Evolutionary conservation across 2,329 filamentous ascomycete species (phyloP), one percentile per base, ranked within the genome.

Genomic region (Parascedosporium putredinis): DNA sequence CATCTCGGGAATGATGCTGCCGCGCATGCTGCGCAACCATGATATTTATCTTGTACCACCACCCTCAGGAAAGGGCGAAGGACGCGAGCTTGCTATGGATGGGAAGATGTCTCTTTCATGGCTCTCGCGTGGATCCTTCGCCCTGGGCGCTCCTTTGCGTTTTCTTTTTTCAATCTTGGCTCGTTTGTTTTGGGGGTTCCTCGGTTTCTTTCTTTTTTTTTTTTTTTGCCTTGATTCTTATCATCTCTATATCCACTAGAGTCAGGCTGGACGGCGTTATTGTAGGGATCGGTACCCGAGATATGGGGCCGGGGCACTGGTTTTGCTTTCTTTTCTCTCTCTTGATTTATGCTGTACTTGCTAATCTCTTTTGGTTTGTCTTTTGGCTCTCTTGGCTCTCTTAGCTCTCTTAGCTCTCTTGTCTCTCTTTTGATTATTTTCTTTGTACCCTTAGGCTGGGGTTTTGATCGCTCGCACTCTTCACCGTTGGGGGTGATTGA

Each of bases 31-130:
- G 27, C 12, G 12, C 27, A 7, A 31, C 12, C 12, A 31, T 31
- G 27, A 7, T 12, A 6, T 45, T 14, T 40, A 20, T 49, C 47
- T 50, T 47, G 46, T 69, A 63, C 18, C 55, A 51, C 51, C 58
- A 27, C 60, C 55, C n/a, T n/a, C n/a, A n/a, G n/a, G 38, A 55
- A 56, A 47, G 58, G 52, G 10, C 47, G 48, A 23, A 2, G 53
- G 27, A 31, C 12, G 27, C 27, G 27, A 31, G 27, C 6, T n/a
- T n/a, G n/a, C n/a, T n/a, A n/a, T n/a, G n/a, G n/a, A n/a, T 6
- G 6, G 27, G 27, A 31, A 31, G 7, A 6, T 7, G 27, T 31
- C 27, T 12, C 27, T 31, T 6, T 31, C 6, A 31, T 31, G 27
- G 27, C n/a, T n/a, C n/a, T n/a, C n/a, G n/a, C n/a, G n/a, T 6